Evolutionary conservation across 345 rosid genomes (phyloP).

Genomic region (Firmiana major): DNA sequence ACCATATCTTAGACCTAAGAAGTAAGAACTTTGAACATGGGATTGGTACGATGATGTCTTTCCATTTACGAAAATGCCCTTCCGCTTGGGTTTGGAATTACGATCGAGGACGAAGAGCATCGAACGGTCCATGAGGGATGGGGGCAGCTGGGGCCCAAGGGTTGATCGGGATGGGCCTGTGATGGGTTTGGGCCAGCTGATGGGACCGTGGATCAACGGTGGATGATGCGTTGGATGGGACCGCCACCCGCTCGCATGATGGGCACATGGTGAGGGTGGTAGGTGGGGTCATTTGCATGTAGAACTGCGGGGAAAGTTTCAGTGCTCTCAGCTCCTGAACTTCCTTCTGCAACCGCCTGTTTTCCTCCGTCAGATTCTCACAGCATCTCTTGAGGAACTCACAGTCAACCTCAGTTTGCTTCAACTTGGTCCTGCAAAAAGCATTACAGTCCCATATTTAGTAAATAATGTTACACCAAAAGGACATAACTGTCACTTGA

Average conservation of each 20-base stretch:
- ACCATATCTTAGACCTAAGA: constrained; percentile 37
- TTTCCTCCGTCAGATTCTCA: constrained; percentile 93
- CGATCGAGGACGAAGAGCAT: constrained; percentile 50
- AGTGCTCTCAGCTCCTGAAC: constrained; percentile 92
- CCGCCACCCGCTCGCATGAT: constrained; percentile 87
- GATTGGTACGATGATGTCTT: neutral
- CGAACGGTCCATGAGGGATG: constrained; percentile 40
- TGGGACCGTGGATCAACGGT: constrained; percentile 32
- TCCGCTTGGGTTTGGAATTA: neutral
- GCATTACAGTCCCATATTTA: neutral
- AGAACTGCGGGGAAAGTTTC: constrained; percentile 92
- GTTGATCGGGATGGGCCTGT: constrained; percentile 45
- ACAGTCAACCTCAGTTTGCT: constrained; percentile 98
- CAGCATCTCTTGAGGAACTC: constrained; percentile 94
- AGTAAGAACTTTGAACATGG: constrained; percentile 3
- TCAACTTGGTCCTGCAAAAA: constrained; percentile 77
- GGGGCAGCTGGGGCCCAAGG: constrained; percentile 46
- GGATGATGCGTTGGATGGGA: constrained; percentile 44
- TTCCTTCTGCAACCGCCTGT: constrained; percentile 91
- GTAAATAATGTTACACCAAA: constrained; percentile 2
- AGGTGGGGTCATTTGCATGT: constrained; percentile 99
- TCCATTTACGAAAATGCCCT: constrained; percentile 28
- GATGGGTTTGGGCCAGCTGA: constrained; percentile 20
- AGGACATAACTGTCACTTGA: neutral
- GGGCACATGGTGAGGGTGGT: constrained; percentile 99